A percentile compares a stretch with the other conserved stretches of the same genome.
Conservation (phyloP, 2,329 filamentous ascomycete species). For the Penicillium sp. region DNA sequence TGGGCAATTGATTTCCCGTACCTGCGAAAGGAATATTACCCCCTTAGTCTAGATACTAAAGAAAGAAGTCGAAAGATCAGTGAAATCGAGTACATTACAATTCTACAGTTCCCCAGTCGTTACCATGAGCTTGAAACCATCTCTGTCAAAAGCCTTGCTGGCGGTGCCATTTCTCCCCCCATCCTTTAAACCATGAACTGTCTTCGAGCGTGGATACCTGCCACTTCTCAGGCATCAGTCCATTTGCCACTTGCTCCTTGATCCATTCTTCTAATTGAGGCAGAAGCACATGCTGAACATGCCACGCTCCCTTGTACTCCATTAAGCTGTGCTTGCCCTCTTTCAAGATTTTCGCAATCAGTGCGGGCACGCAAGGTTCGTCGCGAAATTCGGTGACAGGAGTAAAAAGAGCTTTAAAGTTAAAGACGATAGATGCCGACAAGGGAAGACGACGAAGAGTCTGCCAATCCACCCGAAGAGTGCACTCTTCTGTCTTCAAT, state of each 20-base stretch:
- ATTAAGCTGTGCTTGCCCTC: conserved; percentile 66
- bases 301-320: conserved; percentile 77
- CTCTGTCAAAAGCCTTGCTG: conserved; percentile 53
- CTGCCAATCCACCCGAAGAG: conserved; percentile 81
- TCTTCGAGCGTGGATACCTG: conserved; percentile 64
- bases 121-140: background rate
- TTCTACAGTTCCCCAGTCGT: too few relatives aligned
- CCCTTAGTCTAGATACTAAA: too few relatives aligned
- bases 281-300: conserved; percentile 66
- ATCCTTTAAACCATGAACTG: conserved; percentile 68
- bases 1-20: too few relatives aligned
- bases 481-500: conserved; percentile 54
- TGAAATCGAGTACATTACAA: too few relatives aligned
- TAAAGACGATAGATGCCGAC: conserved; percentile 71
- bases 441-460: conserved; percentile 73
- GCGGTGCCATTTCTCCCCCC: conserved; percentile 67
- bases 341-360: conserved; percentile 62
- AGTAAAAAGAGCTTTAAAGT: conserved; percentile 83
- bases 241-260: conserved; percentile 59
- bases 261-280: conserved; percentile 60
- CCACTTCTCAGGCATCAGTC: conserved; percentile 58
- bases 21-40: too few relatives aligned
- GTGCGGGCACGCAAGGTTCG: conserved; percentile 65
- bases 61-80: too few relatives aligned
- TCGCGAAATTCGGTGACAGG: conserved; percentile 62